Evolutionary conservation across 176 grass and related monocot genomes (phyloP).

Genomic region (Oropetium thomaeum): DNA sequence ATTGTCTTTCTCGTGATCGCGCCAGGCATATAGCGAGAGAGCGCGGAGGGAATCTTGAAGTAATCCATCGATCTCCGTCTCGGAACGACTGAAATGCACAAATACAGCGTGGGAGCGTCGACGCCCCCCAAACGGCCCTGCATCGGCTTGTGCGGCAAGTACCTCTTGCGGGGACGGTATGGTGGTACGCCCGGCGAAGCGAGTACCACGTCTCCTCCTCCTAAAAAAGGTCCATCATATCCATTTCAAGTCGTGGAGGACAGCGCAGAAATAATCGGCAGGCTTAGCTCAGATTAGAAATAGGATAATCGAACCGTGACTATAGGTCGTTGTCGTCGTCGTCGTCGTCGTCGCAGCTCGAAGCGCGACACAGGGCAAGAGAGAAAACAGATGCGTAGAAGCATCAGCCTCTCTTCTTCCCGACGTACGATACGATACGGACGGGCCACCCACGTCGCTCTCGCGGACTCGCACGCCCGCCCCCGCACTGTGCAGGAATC

Average conservation of each 20-base stretch:
- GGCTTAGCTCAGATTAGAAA: not conserved
- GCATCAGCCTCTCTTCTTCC: not conserved
- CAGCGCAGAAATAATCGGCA: not conserved
- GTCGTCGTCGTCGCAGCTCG: no score
- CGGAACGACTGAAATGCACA: not conserved
- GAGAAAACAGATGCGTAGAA: slow-evolving; percentile 12
- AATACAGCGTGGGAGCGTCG: not conserved
- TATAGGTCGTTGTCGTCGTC: no score
- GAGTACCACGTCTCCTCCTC: not conserved
- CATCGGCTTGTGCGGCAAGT: not conserved
- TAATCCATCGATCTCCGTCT: not conserved
- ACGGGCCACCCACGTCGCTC: slow-evolving; percentile 5
- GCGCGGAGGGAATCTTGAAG: not conserved
- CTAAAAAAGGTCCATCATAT: not conserved
- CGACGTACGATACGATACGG: no score
- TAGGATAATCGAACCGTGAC: not conserved
- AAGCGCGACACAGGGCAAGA: not conserved
- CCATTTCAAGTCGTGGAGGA: not conserved
- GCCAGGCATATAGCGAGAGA: not conserved
- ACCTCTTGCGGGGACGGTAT: not conserved
- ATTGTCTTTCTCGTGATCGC: no score
- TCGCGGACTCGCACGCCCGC: not conserved
- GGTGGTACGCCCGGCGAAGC: not conserved
- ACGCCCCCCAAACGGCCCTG: not conserved
- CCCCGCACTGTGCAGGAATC: not conserved